Evolutionary conservation across 2,329 filamentous ascomycete genomes (phyloP), one percentile per base, ranked within the genome.

Genomic region (Xylariales sp.): DNA sequence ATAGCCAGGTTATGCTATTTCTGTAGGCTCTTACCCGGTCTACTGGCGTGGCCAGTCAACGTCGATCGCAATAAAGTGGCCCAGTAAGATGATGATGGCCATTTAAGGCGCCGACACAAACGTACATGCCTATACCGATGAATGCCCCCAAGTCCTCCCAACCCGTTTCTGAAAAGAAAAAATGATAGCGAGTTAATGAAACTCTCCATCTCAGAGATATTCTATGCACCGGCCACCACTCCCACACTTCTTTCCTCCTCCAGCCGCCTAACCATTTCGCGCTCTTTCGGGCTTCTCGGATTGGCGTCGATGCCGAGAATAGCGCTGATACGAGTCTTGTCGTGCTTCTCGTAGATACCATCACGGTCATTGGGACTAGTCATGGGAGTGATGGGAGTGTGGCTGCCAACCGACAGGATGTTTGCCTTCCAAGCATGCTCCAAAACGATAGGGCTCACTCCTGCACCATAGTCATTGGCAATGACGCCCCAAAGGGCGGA

Each of bases 401-500:
- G 56, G 21, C 49, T 55, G 42, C 62, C 65, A 51, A 57, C 63
- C 58, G 63, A 64, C 52, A 66, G 64, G 20, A 60, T 55, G 28
- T 67, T 71, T 8, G 67, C 65, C 57, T 70, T 74, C 80, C 84
- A 88, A n/a, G 82, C 79, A 57, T 83, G 80, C 64, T 88, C 84
- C 15, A 88, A 70, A 24, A 79, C 69, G 11, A 73, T 69, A 1
- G 84, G 77, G 36, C 77, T 81, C 2, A 73, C 71, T 24, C 79
- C 76, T 11, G 68, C 61, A 40, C 84, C 84, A 55, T 90, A 90
- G 53, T 88, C 84, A 19, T 76, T 68, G 21, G 85, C 84, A 25
- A 91, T 75, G 35, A 76, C 72, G 24, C 76, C 70, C 86, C 86
- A 91, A 66, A 91, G 90, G 7, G 77, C 75, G 38, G 74, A 70